Base-by-base conservation (phyloP, 2,329 filamentous ascomycete species). In the Botrytis hyacinthi region DNA sequence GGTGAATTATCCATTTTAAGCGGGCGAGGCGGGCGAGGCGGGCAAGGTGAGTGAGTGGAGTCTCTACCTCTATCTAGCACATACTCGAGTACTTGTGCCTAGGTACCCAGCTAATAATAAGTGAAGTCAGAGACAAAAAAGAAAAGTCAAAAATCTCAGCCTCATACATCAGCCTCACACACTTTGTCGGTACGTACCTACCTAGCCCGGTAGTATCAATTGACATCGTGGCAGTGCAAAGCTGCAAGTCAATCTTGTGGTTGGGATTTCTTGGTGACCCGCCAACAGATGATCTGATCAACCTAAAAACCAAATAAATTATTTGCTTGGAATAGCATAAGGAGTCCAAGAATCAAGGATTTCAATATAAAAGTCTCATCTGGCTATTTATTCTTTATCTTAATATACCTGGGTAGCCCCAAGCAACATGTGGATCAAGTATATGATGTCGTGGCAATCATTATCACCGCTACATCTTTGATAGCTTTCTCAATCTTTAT, bases 401-500 rank as follows among this genome's bases (percentile, higher is more conserved):
- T 22, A 46, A 5, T 26, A 70, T 32, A 48, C 26, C 42, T 62
- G 29, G 42, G 22, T 48, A 46, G 42, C 29, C 63, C 62, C 46
- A 48, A 44, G 40, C 37, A 42, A 51, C 37, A 73, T 71, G 66
- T 74, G 65, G 54, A 73, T 66, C 72, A 66, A 4, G 12, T 9
- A 32, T 54, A 51, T 68, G 48, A 60, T 72, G 70, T 72, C 62
- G 70, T 72, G 70, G 62, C 70, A 66, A 68, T 46, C 62, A 51
- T 40, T 46, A 68, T 26, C 48, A 40, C 35, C 46, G 46, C 65
- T 68, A 68, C 65, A 54, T 29, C 35, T 65, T 26, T 10, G n/a
- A 32, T 18, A 44, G 29, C 12, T 42, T 62, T 61, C 35, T 61
- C 59, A 40, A 61, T 61, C 59, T 14, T 29, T 48, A 67, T 67